phyloP scores from a whole-genome alignment of 179 eudicot species.

The Silene noctiflora region DNA sequence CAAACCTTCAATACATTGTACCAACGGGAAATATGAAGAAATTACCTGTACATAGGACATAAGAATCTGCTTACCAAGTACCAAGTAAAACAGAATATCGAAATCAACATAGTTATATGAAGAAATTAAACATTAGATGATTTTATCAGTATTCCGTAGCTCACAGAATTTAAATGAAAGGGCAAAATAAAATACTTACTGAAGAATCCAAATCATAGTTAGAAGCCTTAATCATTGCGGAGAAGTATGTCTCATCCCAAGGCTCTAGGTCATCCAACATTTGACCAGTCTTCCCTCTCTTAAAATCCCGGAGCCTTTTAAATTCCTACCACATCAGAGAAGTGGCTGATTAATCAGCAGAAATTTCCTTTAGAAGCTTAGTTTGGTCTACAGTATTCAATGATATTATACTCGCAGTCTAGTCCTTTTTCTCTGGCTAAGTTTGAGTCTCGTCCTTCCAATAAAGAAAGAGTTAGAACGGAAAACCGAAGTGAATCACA shows the following conservation, averaged over 20 bases:
- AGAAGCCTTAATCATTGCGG: constrained; percentile 74
- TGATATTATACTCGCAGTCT: neutral
- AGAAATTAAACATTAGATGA: neutral
- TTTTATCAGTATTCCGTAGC: constrained; percentile 3
- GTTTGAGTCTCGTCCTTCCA: neutral
- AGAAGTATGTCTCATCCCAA: constrained; percentile 89
- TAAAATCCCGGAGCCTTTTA: constrained; percentile 50
- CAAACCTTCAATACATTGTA: constrained; percentile 82
- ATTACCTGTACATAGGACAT: constrained; percentile 50
- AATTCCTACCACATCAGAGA: constrained; percentile 52
- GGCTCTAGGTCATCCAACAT: constrained; percentile 66
- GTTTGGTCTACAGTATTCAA: constrained; percentile 1
- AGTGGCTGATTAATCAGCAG: neutral
- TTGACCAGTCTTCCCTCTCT: constrained; percentile 51
- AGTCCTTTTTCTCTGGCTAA: neutral
- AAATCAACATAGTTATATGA: neutral
- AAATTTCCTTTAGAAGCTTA: neutral
- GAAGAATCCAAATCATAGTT: constrained; percentile 60
- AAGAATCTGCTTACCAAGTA: constrained; percentile 9
- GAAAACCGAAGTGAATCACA: neutral
- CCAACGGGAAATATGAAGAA: constrained; percentile 79
- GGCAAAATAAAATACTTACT: constrained; percentile 39
- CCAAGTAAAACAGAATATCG: neutral
- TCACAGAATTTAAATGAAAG: neutral
- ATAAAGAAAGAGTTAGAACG: neutral